These are phyloP conservation scores for Buddleja alternifolia DNA, from an alignment of 257 asterid genomes.

Conservation along the genomic window DNA sequence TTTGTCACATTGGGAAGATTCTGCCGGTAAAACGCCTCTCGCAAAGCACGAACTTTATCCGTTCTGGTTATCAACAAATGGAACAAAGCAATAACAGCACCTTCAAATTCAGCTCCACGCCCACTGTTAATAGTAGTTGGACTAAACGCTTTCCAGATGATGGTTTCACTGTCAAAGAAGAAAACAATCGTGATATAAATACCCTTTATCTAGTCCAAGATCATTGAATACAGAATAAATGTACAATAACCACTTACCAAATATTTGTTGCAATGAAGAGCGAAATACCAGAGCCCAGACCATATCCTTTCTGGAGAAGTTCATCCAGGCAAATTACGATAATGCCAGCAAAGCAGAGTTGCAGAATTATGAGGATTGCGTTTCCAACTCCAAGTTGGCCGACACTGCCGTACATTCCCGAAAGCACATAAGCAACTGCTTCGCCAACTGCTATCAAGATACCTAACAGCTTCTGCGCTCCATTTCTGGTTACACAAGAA, in stretches of 20 bases:
- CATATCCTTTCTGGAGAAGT: conserved; percentile 88
- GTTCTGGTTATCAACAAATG: conserved; percentile 79
- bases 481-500: conserved; percentile 50
- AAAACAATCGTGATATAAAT: conserved; percentile 2
- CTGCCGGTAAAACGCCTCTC: conserved; percentile 92
- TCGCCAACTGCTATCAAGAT: conserved; percentile 83
- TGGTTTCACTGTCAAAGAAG: conserved; percentile 60
- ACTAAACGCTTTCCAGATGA: conserved; percentile 89
- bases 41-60: conserved; percentile 78
- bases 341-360: conserved; percentile 82
- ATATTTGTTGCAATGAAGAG: conserved; percentile 86
- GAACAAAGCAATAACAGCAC: conserved; percentile 85
- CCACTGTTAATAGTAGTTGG: conserved; percentile 89
- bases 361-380: conserved; percentile 77
- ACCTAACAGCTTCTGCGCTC: conserved; percentile 80
- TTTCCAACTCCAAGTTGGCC: conserved; percentile 87
- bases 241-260: conserved; percentile 47
- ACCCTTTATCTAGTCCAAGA: conserved; percentile 2
- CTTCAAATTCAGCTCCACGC: conserved; percentile 91
- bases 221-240: background rate
- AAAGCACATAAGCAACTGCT: conserved; percentile 85
- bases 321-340: conserved; percentile 86
- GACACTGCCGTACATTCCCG: conserved; percentile 88
- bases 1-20: conserved; percentile 88
- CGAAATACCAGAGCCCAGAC: conserved; percentile 83